phyloP scores from a whole-genome alignment of 495 filamentous ascomycete genomes.

The Annulohypoxylon nitens region DNA sequence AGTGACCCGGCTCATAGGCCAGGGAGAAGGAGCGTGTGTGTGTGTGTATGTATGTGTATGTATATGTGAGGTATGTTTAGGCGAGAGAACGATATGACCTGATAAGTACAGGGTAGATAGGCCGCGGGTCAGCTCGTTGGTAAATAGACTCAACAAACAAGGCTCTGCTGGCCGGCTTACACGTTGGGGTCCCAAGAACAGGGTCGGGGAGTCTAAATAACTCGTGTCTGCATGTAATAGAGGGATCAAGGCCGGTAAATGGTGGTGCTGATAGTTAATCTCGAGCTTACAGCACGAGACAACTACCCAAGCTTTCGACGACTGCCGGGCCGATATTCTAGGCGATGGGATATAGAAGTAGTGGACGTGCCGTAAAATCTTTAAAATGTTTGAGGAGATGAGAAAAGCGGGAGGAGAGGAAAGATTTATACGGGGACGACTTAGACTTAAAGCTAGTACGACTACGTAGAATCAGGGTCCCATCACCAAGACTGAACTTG shows the following conservation, averaged over 20 bases:
- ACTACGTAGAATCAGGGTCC: constrained; percentile 35
- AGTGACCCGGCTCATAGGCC: constrained; percentile 28
- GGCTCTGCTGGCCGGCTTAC: constrained; percentile 34
- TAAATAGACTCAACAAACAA: constrained; percentile 42
- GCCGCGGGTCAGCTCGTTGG: constrained; percentile 40
- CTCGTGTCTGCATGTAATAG: constrained; percentile 37
- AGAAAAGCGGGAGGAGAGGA: constrained; percentile 30
- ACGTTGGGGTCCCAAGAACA: constrained; percentile 44
- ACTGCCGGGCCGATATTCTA: constrained; percentile 20
- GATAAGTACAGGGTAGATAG: constrained; percentile 31
- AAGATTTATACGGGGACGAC: constrained; percentile 41
- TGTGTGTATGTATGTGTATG: constrained; percentile 7
- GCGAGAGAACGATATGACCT: constrained; percentile 29
- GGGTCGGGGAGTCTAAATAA: constrained; percentile 28
- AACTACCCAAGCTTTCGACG: constrained; percentile 16
- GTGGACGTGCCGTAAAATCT: constrained; percentile 19
- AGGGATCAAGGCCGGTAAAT: constrained; percentile 10
- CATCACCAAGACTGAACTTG: constrained; percentile 25
- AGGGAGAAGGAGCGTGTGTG: constrained; percentile 20
- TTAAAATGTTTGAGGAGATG: constrained; percentile 12
- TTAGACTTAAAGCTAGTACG: constrained; percentile 25
- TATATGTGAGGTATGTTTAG: constrained; percentile 18
- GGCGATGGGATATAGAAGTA: constrained; percentile 5
- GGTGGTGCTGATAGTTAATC: constrained; percentile 23
- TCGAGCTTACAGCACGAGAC: constrained; percentile 32